Evolutionary conservation across 305 asterid genomes (phyloP).

Genomic region (Fraxinus nigra): DNA sequence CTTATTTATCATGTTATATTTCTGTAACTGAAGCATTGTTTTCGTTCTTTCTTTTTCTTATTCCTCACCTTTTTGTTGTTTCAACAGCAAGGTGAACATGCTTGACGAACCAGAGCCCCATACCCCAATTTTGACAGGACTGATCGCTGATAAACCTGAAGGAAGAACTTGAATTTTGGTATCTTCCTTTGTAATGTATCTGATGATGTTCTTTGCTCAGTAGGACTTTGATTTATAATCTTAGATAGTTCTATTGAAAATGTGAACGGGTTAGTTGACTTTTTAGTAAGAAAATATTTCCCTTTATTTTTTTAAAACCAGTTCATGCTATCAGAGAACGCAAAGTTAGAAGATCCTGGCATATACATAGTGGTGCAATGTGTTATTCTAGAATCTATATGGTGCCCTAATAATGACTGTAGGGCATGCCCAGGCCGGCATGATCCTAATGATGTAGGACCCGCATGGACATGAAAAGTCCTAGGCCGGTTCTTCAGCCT

Average conservation of each 20-base stretch:
- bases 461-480: too few relatives aligned
- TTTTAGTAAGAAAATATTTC: slow-evolving; percentile 2
- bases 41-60: not conserved
- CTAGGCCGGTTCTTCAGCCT: too few relatives aligned
- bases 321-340: slow-evolving; percentile 9
- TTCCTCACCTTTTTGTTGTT: not conserved
- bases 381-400: too few relatives aligned
- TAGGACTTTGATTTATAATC: not conserved
- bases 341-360: not conserved
- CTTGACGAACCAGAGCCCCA: slow-evolving; percentile 31
- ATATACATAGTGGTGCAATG: not conserved
- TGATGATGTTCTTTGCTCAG: slow-evolving; percentile 18
- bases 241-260: slow-evolving; percentile 16
- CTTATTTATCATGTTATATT: not conserved
- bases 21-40: not conserved
- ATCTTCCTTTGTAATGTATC: slow-evolving; percentile 23
- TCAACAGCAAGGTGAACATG: slow-evolving; percentile 53
- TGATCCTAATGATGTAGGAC: too few relatives aligned
- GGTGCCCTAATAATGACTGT: too few relatives aligned
- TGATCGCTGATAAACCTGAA: slow-evolving; percentile 38
- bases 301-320: not conserved
- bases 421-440: too few relatives aligned
- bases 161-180: slow-evolving; percentile 45
- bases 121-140: slow-evolving; percentile 36
- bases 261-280: slow-evolving; percentile 14